Evolutionary conservation across 495 filamentous ascomycete genomes (phyloP).

Genomic region (Neurospora sp.): DNA sequence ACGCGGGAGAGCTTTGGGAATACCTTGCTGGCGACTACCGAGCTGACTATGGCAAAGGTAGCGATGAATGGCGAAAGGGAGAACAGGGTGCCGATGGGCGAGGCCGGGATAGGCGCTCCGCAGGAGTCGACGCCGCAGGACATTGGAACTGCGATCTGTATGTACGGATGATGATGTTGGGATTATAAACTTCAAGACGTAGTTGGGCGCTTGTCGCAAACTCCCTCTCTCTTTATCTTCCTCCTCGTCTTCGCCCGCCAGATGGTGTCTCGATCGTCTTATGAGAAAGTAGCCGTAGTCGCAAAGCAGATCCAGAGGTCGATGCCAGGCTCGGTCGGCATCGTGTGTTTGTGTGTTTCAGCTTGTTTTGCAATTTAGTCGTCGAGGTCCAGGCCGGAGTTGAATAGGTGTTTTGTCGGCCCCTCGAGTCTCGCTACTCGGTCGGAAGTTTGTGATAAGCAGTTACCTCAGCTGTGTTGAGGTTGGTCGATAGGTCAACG

Average conservation of each 20-base stretch:
- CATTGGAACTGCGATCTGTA: neutral
- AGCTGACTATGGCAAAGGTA: conserved; percentile 47
- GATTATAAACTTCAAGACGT: neutral
- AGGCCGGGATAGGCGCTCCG: conserved; percentile 16
- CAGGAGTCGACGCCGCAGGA: conserved; percentile 26
- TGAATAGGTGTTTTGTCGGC: neutral
- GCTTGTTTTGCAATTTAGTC: neutral
- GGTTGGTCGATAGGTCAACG: neutral
- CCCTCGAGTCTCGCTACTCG: neutral
- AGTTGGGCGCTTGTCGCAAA: neutral
- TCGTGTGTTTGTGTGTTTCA: neutral
- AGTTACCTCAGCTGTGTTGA: neutral
- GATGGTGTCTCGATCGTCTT: neutral
- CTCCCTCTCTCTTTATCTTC: neutral
- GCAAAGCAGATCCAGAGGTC: neutral
- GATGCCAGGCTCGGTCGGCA: neutral
- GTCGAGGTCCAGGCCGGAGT: neutral
- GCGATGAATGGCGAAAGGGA: conserved; percentile 42
- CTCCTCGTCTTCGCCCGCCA: neutral
- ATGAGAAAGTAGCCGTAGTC: neutral
- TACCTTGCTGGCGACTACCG: conserved; percentile 48
- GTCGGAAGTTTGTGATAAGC: neutral
- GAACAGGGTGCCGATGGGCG: conserved; percentile 19
- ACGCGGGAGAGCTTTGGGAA: conserved; percentile 53
- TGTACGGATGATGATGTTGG: neutral